Evolutionary conservation across 1,284 basidiomycete genomes (phyloP), one percentile per base, ranked within the genome.

Genomic region (Sporisorium graminicola): DNA sequence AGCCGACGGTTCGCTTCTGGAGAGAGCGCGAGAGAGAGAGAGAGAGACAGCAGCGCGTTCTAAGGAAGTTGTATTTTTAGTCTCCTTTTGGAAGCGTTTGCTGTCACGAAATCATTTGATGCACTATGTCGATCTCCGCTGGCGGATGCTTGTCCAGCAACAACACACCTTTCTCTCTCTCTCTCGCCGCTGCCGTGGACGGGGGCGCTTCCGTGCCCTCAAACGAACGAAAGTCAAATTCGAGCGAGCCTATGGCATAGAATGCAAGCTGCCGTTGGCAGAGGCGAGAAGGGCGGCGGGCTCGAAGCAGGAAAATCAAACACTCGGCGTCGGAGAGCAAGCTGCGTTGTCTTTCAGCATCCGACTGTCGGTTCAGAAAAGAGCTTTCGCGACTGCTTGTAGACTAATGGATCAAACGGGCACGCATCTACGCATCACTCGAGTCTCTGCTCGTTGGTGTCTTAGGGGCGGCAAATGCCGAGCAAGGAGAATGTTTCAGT

Each of bases 1-100:
- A 49, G 47, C 47, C 47, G 47, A 49, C 47, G 47, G 47, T 49
- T 49, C 27, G 47, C 27, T 18, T 47, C 26, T 18, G 6, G 22
- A 49, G 27, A 18, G 3, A 8, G 14, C 22, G n/a, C n/a, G n/a
- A n/a, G n/a, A n/a, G n/a, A n/a, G n/a, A n/a, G n/a, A n/a, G n/a
- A n/a, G n/a, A n/a, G n/a, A n/a, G n/a, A n/a, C n/a, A n/a, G n/a
- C n/a, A n/a, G n/a, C n/a, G n/a, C n/a, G n/a, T n/a, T n/a, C n/a
- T n/a, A n/a, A n/a, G n/a, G n/a, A n/a, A n/a, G n/a, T n/a, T n/a
- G n/a, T n/a, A n/a, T n/a, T n/a, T n/a, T n/a, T n/a, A n/a, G n/a
- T n/a, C n/a, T n/a, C n/a, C n/a, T n/a, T n/a, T 29, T 29, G 7
- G 27, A 18, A 49, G 27, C 12, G 5, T 10, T 49, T n/a, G 47